Base-by-base conservation (phyloP, 805 yeast species). In the Spathaspora boniae region DNA sequence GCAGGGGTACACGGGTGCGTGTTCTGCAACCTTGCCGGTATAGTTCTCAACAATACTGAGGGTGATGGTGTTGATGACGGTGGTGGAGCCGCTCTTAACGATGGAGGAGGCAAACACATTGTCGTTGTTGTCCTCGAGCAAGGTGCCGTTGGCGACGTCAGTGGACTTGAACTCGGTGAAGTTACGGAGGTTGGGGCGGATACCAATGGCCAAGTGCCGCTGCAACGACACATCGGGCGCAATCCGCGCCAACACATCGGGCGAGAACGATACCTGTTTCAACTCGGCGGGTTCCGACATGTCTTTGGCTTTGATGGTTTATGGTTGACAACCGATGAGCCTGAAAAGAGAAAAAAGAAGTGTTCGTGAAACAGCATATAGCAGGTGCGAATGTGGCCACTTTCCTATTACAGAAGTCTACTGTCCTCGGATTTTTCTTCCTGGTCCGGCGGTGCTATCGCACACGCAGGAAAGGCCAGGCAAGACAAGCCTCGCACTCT, bases 161-260 rank as follows among this genome's bases (percentile, higher is more conserved):
- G 84, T 58, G 2, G 78, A 70, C 45, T 82, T 77, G 58, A 84
- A 84, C 60, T 89, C 96, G 46, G 75, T 74, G 49, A 80, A 77
- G 22, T 70, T 68, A 29, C 96, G 73, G 33, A 81, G 60, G 31
- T 80, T 76, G 7, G 96, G 96, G 43, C 97, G 78, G 16, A 82
- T 51, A 0, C 93, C 91, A 14, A 78, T 63, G 14, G 82, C 72
- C 11, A 89, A 56, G 56, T 87, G 95, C 51, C 94, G 74, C 53
- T 84, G 83, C 29, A 89, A 66, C 4, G 91, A 83, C 9, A 85
- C 54, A 38, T 86, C 95, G 1, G 97, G 96, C 2, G 94, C 86
- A 24, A 89, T 74, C 34, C 93, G 66, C 1, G 93, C 88, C 28
- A 89, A 65, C 8, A 87, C 86, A 17, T 80, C 83, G 0, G 96